These are phyloP conservation scores for Silene uniflora DNA, from an alignment of 148 eudicot species.

Conservation along the genomic window DNA sequence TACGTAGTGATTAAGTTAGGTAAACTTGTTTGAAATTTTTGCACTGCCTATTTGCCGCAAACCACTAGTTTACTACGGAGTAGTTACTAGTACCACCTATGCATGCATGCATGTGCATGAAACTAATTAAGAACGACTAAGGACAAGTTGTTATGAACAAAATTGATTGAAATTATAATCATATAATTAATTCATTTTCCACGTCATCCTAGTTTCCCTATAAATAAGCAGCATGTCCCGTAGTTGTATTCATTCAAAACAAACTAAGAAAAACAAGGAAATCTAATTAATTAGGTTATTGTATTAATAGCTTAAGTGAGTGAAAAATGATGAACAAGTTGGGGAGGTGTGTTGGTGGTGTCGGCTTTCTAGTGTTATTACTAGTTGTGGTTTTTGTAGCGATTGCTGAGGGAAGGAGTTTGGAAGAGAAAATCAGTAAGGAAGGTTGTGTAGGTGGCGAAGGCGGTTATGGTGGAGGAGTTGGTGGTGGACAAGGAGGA, in stretches of 20 bases:
- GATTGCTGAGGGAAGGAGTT: conserved; percentile 27
- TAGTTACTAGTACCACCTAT: conserved; percentile 22
- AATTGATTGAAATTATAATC: background rate
- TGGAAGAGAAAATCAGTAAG: conserved; percentile 21
- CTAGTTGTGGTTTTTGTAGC: conserved; percentile 26
- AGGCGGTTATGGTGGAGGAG: conserved; percentile 13
- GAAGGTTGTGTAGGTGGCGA: conserved; percentile 28
- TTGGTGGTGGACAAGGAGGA: conserved; percentile 14
- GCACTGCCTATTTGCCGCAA: conserved; percentile 26
- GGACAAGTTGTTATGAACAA: background rate
- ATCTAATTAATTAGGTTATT: too few relatives aligned
- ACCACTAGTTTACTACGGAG: background rate
- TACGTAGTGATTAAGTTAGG: conserved; percentile 20
- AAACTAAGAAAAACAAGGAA: background rate
- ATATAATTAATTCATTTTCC: conserved; percentile 4
- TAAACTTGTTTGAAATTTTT: conserved; percentile 20
- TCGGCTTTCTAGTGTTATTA: conserved; percentile 22
- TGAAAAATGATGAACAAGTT: conserved; percentile 22
- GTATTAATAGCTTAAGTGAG: background rate
- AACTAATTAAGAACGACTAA: too few relatives aligned
- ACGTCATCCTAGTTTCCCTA: conserved; percentile 15
- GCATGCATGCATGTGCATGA: conserved; percentile 2
- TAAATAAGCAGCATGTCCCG: conserved; percentile 21
- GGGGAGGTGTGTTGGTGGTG: conserved; percentile 24
- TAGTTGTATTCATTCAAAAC: conserved; percentile 2